Evolutionary conservation across 2,329 filamentous ascomycete species (phyloP), one percentile per base, ranked within the genome.

Genomic region (Metarhizium anisopliae): DNA sequence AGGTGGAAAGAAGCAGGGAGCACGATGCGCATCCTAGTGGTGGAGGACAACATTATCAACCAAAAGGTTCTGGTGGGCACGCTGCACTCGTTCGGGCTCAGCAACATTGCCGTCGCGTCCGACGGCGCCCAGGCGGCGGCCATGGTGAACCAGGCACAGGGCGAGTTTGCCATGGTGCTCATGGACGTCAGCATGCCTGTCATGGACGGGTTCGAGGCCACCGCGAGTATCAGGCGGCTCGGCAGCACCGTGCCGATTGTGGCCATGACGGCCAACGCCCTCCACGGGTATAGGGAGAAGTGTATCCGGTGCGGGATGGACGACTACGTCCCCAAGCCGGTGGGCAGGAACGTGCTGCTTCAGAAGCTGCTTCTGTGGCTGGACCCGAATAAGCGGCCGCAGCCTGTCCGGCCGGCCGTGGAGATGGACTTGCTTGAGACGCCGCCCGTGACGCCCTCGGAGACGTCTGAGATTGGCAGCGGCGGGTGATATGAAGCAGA

Each of bases 231-330:
- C 25, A 29, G 59, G 13, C 54, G 51, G 16, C 25, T 35, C 45
- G 79, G 82, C 59, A 73, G 79, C 13, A 75, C 70, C 62, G 80
- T 82, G 76, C 79, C 76, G 1, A 75, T 81, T 38, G 76, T 81
- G 38, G 78, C 78, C 1, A 68, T 81, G 47, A 81, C 78, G 3
- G 78, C 79, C 0, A 79, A 81, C 58, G 80, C 80, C 0, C 67
- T 83, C 18, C 78, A 79, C 52, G 80, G 77, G 0, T 79, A 83
- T 57, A 74, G 71, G 4, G 80, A 82, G 50, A 70, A 68, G 10
- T 83, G 80, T 58, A 67, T 80, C 32, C 73, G 74, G 4, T 75
- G 74, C 52, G 80, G 80, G 0, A 80, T 83, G 78, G 75, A 77
- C 47, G 79, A 77, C 47, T 82, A 81, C 58, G 69, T 83, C 13